Conservation (phyloP, 1,284 basidiomycete genomes). For the Coriolopsis trogii region DNA sequence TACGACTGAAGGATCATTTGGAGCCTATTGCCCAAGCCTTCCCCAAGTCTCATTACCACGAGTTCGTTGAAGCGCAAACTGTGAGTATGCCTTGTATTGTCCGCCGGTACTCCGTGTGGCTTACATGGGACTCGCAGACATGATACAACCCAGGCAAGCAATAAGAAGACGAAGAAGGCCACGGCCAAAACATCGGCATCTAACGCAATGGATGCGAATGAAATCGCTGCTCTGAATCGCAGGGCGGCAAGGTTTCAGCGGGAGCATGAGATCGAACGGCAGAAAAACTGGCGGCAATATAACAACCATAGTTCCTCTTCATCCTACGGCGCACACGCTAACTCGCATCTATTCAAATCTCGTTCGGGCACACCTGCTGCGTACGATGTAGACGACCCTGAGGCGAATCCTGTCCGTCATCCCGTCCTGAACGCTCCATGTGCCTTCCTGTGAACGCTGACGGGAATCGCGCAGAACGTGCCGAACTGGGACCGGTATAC, state of each 20-base stretch:
- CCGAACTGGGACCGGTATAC: conserved; percentile 97
- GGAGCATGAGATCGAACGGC: conserved; percentile 80
- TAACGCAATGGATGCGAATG: conserved; percentile 54
- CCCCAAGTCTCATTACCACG: conserved; percentile 46
- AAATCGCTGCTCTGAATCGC: conserved; percentile 67
- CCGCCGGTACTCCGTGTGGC: no score
- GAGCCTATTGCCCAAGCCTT: conserved; percentile 70
- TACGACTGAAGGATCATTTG: conserved; percentile 25
- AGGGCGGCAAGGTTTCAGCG: conserved; percentile 79
- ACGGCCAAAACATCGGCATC: conserved; percentile 45
- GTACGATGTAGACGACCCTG: conserved; percentile 61
- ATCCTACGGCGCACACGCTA: conserved; percentile 49
- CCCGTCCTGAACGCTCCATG: conserved; percentile 1
- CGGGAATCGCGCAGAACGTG: conserved; percentile 76
- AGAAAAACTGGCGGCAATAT: conserved; percentile 47
- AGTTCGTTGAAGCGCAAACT: conserved; percentile 69
- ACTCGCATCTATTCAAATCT: conserved; percentile 54
- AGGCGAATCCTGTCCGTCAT: conserved; percentile 69
- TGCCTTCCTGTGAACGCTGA: conserved; percentile 12
- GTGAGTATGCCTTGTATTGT: no score
- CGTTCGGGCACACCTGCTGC: conserved; percentile 49
- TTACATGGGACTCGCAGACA: no score
- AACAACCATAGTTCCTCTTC: conserved; percentile 35
- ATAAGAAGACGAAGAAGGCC: conserved; percentile 74
- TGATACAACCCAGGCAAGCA: conserved; percentile 31